These are phyloP conservation scores for Penicillium crustosum DNA, from an alignment of 2,329 filamentous ascomycete genomes.

Conservation along the genomic window DNA sequence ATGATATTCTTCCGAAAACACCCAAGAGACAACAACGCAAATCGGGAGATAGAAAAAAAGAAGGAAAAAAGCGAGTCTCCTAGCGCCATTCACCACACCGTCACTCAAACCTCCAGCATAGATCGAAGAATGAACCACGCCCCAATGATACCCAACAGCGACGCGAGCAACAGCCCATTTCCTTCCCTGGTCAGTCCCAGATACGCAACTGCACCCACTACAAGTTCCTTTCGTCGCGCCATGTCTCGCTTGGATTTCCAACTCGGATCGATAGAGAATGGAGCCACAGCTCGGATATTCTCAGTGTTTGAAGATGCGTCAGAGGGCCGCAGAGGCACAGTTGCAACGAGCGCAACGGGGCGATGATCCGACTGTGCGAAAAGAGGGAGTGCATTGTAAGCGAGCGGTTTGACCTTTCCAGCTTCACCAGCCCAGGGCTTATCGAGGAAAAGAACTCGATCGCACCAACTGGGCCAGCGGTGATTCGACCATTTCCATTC, in stretches of 20 bases:
- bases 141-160: slow-evolving; percentile 39
- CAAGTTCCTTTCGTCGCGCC: slow-evolving; percentile 59
- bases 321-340: slow-evolving; percentile 57
- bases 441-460: slow-evolving; percentile 78
- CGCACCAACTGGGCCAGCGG: slow-evolving; percentile 90
- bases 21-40: background rate
- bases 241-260: slow-evolving; percentile 56
- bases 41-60: too few relatives aligned
- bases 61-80: background rate
- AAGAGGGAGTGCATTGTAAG: slow-evolving; percentile 74
- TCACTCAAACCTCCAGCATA: slow-evolving; percentile 26
- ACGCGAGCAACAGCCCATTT: slow-evolving; percentile 43
- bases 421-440: slow-evolving; percentile 53
- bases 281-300: slow-evolving; percentile 46
- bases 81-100: background rate
- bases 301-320: slow-evolving; percentile 30
- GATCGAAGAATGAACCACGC: slow-evolving; percentile 45
- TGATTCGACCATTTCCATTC: slow-evolving; percentile 75
- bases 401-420: slow-evolving; percentile 52
- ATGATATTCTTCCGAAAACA: slow-evolving; percentile 3
- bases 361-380: slow-evolving; percentile 85
- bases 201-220: slow-evolving; percentile 60
- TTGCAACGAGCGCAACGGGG: slow-evolving; percentile 71
- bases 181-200: slow-evolving; percentile 52
- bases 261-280: slow-evolving; percentile 57